Evolutionary conservation across 139 green algal genomes (phyloP).

Genomic region (Pleodorina starrii): DNA sequence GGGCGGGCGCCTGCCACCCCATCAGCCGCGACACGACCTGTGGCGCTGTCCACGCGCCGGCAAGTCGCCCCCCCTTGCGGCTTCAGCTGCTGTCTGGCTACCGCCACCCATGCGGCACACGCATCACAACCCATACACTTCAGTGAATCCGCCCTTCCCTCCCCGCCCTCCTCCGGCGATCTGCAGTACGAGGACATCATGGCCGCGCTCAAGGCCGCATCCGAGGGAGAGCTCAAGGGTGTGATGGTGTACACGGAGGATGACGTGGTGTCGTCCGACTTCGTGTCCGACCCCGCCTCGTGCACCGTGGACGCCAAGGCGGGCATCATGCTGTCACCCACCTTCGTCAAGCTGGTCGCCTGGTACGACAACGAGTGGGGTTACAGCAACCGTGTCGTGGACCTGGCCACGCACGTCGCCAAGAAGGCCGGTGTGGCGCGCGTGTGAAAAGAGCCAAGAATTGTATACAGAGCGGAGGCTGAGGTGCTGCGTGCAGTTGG

Average conservation of each 20-base stretch:
- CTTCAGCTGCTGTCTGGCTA: no score
- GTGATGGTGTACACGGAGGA: constrained; percentile 93
- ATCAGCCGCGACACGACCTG: no score
- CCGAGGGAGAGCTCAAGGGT: constrained; percentile 77
- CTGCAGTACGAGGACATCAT: constrained; percentile 94
- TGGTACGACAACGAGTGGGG: constrained; percentile 99
- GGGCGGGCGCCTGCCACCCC: no score
- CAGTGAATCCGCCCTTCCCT: neutral
- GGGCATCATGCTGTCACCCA: constrained; percentile 90
- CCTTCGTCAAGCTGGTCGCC: constrained; percentile 84
- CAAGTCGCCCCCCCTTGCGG: no score
- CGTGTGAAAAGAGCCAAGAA: no score
- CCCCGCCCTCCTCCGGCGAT: no score
- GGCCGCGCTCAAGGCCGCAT: constrained; percentile 83
- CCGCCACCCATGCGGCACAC: no score
- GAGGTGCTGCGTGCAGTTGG: no score
- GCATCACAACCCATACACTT: no score
- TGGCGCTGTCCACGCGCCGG: no score
- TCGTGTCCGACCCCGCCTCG: constrained; percentile 84
- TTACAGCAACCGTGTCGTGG: constrained; percentile 79
- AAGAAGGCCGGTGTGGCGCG: constrained; percentile 57
- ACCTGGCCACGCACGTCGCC: constrained; percentile 78
- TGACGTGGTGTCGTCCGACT: constrained; percentile 94
- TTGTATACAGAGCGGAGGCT: no score
- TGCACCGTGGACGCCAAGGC: constrained; percentile 94